A percentile compares a stretch with the other conserved stretches of the same genome.
Conservation (phyloP, 169 alveolate genomes). For the Cryptosporidium muris region DNA sequence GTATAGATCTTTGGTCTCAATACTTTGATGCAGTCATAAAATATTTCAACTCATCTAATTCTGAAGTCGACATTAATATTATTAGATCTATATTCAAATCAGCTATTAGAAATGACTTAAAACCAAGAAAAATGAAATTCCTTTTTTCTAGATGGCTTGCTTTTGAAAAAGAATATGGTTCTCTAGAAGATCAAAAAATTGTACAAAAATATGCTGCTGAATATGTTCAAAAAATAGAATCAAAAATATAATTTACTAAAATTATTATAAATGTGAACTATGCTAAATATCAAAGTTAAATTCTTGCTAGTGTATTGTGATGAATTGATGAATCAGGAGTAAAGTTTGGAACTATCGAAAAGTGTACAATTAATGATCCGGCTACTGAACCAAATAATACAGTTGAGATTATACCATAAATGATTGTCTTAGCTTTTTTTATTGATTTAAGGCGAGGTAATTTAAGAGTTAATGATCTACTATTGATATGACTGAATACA, state of each 20-base stretch:
- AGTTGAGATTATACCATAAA: conserved; percentile 30
- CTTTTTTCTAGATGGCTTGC: conserved; percentile 80
- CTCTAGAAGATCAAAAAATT: conserved; percentile 75
- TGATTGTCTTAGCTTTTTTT: conserved; percentile 29
- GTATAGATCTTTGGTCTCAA: conserved; percentile 87
- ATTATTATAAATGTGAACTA: neutral
- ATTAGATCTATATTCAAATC: conserved; percentile 45
- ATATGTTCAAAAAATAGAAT: conserved; percentile 73
- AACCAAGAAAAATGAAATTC: conserved; percentile 78
- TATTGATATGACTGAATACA: conserved; percentile 19
- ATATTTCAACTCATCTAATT: neutral
- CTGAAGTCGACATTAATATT: conserved; percentile 27
- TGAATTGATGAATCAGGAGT: neutral
- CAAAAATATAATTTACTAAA: conserved; percentile 1
- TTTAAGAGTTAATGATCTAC: conserved; percentile 24
- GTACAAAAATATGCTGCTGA: conserved; percentile 83
- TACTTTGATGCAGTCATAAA: conserved; percentile 76
- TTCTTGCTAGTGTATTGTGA: neutral
- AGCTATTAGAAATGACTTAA: conserved; percentile 24
- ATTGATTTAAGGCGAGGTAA: conserved; percentile 33
- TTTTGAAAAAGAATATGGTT: conserved; percentile 83
- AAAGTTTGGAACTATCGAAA: conserved; percentile 6
- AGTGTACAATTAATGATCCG: conserved; percentile 25
- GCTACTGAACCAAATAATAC: conserved; percentile 44
- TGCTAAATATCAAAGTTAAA: neutral